These are phyloP conservation scores for Botryobasidium botryosum DNA, from an alignment of 768 basidiomycete species.

Conservation along the genomic window DNA sequence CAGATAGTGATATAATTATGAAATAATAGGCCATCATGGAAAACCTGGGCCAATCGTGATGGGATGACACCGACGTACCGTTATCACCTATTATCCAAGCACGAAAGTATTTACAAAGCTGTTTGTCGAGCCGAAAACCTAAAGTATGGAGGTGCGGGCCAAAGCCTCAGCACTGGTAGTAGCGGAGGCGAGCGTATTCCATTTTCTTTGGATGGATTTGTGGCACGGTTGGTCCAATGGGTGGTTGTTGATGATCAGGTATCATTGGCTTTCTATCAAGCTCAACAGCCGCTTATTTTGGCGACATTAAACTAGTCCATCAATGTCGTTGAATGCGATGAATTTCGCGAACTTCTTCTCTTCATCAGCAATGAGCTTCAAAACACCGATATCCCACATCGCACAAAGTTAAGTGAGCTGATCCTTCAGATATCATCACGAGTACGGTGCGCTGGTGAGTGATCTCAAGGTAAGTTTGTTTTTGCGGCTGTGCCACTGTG, in stretches of 20 bases:
- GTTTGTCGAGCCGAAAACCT: too few relatives aligned
- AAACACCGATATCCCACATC: conserved; percentile 23
- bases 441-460: conserved; percentile 15
- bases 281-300: too few relatives aligned
- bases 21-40: background rate
- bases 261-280: too few relatives aligned
- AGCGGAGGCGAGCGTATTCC: background rate
- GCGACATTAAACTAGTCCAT: too few relatives aligned
- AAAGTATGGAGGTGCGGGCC: background rate
- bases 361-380: conserved; percentile 17
- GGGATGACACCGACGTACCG: background rate
- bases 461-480: conserved; percentile 17
- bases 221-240: background rate
- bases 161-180: background rate
- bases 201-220: background rate
- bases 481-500: too few relatives aligned
- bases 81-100: background rate
- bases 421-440: conserved; percentile 17
- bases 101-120: too few relatives aligned
- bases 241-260: background rate
- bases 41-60: background rate
- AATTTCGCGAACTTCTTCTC: conserved; percentile 20
- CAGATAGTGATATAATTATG: background rate
- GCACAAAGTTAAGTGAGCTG: conserved; percentile 18
- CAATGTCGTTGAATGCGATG: conserved; percentile 23